A percentile compares a stretch with the other conserved stretches of the same genome.
phyloP scores from a whole-genome alignment of 176 grass and related monocot species.

The Bolboschoenus planiculmis region DNA sequence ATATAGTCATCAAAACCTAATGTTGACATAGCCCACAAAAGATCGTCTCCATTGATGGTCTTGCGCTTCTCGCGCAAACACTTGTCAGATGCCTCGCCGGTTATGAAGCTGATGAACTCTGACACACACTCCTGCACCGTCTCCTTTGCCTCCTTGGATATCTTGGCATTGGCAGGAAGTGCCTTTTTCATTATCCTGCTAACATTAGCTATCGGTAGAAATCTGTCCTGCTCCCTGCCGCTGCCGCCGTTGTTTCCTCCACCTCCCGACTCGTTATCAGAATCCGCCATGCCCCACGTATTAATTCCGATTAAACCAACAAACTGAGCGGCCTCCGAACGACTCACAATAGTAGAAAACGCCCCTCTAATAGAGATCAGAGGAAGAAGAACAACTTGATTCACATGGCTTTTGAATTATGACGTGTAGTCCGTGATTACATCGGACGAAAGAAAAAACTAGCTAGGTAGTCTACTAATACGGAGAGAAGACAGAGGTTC shows the following conservation, averaged over 20 bases:
- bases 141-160: constrained; percentile 99
- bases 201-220: constrained; percentile 95
- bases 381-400: background rate
- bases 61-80: constrained; percentile 97
- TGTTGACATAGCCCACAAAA: constrained; percentile 96
- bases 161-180: constrained; percentile 95
- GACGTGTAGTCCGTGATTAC: background rate
- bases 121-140: constrained; percentile 99
- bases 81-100: constrained; percentile 98
- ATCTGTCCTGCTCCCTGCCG: constrained; percentile 82
- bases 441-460: background rate
- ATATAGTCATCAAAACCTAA: constrained; percentile 97
- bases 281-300: constrained; percentile 55
- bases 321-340: background rate
- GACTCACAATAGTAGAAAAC: background rate
- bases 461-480: background rate
- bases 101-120: constrained; percentile 99
- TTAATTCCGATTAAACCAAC: background rate
- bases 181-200: constrained; percentile 99
- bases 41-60: constrained; percentile 98
- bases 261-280: constrained; percentile 82
- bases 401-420: background rate
- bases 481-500: background rate
- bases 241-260: constrained; percentile 38
- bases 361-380: background rate